Conservation (phyloP, 139 green algal species). For the Tetradesmus obliquus region DNA sequence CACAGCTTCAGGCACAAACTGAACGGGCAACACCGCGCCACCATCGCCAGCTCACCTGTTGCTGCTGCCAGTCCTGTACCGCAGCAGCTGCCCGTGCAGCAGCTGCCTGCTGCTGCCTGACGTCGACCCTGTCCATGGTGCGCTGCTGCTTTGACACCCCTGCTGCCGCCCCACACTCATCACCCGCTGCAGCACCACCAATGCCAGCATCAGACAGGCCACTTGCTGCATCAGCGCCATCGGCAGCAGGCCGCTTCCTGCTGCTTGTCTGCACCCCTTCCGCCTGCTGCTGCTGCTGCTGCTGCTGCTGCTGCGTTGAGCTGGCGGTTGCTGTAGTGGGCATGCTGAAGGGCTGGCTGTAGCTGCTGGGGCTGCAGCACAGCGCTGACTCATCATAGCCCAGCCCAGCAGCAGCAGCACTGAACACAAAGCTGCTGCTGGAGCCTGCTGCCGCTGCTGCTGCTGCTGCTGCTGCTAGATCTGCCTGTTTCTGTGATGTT, state of each 20-base stretch:
- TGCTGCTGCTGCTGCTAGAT: not conserved
- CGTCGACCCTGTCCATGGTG: not conserved
- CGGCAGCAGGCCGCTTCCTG: conserved; percentile 25
- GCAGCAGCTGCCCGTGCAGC: not conserved
- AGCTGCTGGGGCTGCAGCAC: not conserved
- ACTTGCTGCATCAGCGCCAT: not conserved
- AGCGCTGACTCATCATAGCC: not conserved
- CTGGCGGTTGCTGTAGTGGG: not conserved
- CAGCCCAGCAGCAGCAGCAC: not conserved
- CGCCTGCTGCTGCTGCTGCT: not conserved
- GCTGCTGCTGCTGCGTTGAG: not conserved
- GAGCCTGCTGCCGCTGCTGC: not conserved
- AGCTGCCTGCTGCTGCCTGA: not conserved
- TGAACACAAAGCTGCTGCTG: not conserved
- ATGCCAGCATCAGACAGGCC: not conserved
- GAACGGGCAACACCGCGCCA: not conserved
- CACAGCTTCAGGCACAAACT: not conserved
- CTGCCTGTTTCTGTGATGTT: not conserved
- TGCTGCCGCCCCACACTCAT: not conserved
- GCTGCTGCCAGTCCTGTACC: conserved; percentile 12
- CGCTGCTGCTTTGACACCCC: not conserved
- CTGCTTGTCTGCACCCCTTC: not conserved
- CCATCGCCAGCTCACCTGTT: not conserved
- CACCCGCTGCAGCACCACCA: not conserved
- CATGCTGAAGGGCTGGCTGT: not conserved